Evolutionary conservation across 441 rosid species (phyloP).

Genomic region (Populus hybrid): DNA sequence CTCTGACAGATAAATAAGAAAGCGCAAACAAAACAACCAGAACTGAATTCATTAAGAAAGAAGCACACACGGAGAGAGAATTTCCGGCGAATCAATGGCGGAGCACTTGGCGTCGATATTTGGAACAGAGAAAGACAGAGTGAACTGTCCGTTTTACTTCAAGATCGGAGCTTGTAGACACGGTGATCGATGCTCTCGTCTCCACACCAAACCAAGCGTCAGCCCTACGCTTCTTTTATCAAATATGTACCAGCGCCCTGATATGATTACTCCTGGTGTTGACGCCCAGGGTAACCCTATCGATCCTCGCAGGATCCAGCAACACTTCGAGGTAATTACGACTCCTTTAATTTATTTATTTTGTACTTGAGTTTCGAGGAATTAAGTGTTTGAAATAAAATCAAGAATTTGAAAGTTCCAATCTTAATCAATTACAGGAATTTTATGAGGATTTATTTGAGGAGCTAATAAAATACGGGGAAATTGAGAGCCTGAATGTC

Average conservation of each 20-base stretch:
- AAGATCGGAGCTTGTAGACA: constrained; percentile 68
- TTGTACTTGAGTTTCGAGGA: neutral
- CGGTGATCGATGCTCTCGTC: constrained; percentile 60
- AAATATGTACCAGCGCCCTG: constrained; percentile 33
- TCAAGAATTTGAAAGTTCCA: too few species aligned
- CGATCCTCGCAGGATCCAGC: too few species aligned
- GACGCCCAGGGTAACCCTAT: too few species aligned
- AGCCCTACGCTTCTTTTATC: constrained; percentile 57
- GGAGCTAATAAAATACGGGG: constrained; percentile 67
- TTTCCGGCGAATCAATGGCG: constrained; percentile 31
- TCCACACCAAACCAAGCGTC: constrained; percentile 58
- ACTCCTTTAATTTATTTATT: too few species aligned
- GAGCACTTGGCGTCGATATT: constrained; percentile 62
- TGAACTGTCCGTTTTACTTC: constrained; percentile 62
- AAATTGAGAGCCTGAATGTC: constrained; percentile 68
- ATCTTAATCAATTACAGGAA: constrained; percentile 1
- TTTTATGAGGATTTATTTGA: constrained; percentile 32
- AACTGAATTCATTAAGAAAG: neutral
- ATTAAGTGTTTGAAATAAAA: too few species aligned
- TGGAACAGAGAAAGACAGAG: constrained; percentile 66
- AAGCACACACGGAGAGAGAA: neutral
- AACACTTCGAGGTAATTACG: too few species aligned
- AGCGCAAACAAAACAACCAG: neutral
- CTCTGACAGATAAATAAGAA: neutral
- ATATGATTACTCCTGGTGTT: too few species aligned